Conservation (phyloP, 2,329 filamentous ascomycete genomes). For the Rhynchosporium secalis region DNA sequence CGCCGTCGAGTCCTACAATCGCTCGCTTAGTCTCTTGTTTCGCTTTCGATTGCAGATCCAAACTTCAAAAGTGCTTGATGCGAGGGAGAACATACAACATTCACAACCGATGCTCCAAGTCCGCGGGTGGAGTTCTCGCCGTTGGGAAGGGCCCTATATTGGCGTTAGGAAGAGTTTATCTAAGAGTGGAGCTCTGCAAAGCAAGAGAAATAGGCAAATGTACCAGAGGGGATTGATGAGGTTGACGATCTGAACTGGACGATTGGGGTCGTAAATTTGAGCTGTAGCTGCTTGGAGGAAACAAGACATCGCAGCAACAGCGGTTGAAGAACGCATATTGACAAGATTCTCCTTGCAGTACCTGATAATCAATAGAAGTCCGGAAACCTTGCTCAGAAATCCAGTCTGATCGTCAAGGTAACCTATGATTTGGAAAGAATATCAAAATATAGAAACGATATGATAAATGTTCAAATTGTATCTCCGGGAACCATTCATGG, state of each 20-base stretch:
- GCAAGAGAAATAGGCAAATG: not conserved
- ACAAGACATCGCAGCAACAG: not conserved
- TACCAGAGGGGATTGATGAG: constrained; percentile 3
- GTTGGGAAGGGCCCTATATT: not conserved
- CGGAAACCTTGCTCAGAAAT: not conserved
- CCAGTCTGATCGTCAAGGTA: no score
- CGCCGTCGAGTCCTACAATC: not conserved
- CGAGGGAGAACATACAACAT: not conserved
- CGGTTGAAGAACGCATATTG: not conserved
- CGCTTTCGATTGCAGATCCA: not conserved
- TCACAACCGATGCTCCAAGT: constrained; percentile 2
- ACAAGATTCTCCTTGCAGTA: not conserved
- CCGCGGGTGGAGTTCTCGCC: constrained; percentile 2
- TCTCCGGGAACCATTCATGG: no score
- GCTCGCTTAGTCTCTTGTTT: not conserved
- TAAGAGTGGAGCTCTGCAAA: not conserved
- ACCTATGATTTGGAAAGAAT: no score
- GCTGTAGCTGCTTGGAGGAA: not conserved
- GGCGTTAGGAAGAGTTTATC: not conserved
- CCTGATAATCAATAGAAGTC: not conserved
- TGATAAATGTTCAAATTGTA: no score
- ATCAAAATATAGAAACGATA: no score
- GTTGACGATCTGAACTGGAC: not conserved
- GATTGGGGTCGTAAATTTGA: not conserved
- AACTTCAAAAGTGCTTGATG: not conserved